Evolutionary conservation across 345 rosid species (phyloP).

Genomic region (Combretum micranthum): DNA sequence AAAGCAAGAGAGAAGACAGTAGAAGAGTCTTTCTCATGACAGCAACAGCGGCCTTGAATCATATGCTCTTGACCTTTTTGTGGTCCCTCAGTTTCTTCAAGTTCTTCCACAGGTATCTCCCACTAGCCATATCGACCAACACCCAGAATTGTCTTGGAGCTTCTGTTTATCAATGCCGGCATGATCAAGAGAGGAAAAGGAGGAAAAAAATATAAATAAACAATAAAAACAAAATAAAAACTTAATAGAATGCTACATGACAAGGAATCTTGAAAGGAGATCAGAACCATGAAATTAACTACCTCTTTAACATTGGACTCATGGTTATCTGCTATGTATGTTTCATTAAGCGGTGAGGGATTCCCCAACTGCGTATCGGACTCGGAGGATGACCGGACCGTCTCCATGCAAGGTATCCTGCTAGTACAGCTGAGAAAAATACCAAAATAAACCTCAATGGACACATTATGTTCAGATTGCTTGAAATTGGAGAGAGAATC

Average conservation of each 20-base stretch:
- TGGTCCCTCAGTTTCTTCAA: background rate
- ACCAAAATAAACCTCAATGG: conserved; percentile 1
- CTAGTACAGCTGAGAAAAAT: background rate
- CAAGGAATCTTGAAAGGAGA: background rate
- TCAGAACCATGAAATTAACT: background rate
- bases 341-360: too few relatives aligned
- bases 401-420: background rate
- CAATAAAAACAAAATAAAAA: too few relatives aligned
- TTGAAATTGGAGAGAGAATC: too few relatives aligned
- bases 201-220: too few relatives aligned
- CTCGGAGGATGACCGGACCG: background rate
- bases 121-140: conserved; percentile 2
- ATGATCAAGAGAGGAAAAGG: too few relatives aligned
- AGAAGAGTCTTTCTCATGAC: too few relatives aligned
- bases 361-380: too few relatives aligned
- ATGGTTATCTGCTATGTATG: background rate
- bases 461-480: background rate
- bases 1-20: too few relatives aligned
- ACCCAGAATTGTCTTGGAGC: conserved; percentile 1
- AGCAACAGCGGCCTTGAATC: background rate
- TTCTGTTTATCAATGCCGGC: background rate
- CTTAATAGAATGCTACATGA: background rate
- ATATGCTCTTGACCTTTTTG: background rate
- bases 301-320: background rate
- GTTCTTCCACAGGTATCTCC: conserved; percentile 4